Evolutionary conservation across 2,329 filamentous ascomycete genomes (phyloP), one percentile per base, ranked within the genome.

Genomic region (Neoscytalidium dimidiatum): DNA sequence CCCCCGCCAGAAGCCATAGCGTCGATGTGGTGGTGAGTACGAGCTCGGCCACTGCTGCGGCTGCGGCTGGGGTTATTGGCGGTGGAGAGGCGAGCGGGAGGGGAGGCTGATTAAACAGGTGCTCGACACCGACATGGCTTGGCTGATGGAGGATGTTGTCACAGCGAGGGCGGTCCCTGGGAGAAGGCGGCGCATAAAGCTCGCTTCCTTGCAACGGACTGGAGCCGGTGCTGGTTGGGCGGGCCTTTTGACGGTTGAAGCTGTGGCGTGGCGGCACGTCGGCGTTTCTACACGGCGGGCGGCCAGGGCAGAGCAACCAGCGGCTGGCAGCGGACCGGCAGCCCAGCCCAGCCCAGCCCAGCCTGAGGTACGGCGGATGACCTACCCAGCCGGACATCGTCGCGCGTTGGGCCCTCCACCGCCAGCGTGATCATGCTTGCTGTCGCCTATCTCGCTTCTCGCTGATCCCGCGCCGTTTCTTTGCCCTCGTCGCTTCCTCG

Each of bases 401-500:
- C 28, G 51, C 64, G 33, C 65, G 44, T 28, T 29, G 28, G 33
- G 64, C 66, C 14, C 48, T 65, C 65, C 14, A 65, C 58, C 29
- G 65, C 61, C 35, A 38, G 66, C 48, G 52, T 67, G 29, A 66
- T 62, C 51, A 28, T 64, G 52, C n/a, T 44, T 61, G 38, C 17
- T 56, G 33, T 66, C 51, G 43, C 31, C 63, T 49, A 46, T 58
- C 63, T 62, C 60, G 46, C 60, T 51, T 41, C 44, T 6, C 17
- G 60, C 44, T 53, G 60, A 60, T 60, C 56, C 13, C 26, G 38
- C 56, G 56, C 56, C 60, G 35, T 51, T 48, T 52, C 61, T 29
- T n/a, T 35, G 46, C 28, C 61, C 13, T 28, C 48, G 7, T 33
- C 61, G n/a, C 19, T 31, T n/a, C 28, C 28, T 19, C 41, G 41